phyloP scores from a whole-genome alignment of 768 basidiomycete species.

The Leccinellum albellum region DNA sequence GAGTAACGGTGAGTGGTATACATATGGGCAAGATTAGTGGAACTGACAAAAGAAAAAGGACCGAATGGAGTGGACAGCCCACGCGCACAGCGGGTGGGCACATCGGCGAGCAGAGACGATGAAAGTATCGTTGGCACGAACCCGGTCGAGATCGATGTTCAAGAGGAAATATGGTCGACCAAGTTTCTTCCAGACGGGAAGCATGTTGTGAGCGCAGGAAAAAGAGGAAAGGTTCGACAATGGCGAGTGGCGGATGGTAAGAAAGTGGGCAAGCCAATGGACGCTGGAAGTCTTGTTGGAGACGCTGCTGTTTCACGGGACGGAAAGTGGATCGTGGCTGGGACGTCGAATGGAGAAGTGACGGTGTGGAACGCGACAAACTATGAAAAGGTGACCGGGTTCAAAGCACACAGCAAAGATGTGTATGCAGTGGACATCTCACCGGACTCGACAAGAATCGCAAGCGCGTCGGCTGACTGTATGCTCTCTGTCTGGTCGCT shows the following conservation, averaged over 20 bases:
- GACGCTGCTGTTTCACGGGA: neutral
- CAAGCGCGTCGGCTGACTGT: neutral
- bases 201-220: neutral
- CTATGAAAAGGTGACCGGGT: neutral
- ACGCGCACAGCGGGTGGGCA: neutral
- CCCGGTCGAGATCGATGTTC: neutral
- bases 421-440: neutral
- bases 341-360: neutral
- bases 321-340: neutral
- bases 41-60: neutral
- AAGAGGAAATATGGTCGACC: neutral
- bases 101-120: neutral
- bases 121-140: neutral
- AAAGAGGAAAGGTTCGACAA: neutral
- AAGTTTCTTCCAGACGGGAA: neutral
- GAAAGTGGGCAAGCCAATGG: neutral
- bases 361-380: neutral
- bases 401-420: neutral
- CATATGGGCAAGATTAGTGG: neutral
- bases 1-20: neutral
- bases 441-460: neutral
- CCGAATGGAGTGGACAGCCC: neutral
- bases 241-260: neutral
- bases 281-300: neutral
- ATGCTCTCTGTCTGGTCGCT: neutral